A percentile compares a stretch with the other conserved stretches of the same genome.
Evolutionary conservation across 2,329 filamentous ascomycete species (phyloP).

Genomic region (Polychaeton citri): DNA sequence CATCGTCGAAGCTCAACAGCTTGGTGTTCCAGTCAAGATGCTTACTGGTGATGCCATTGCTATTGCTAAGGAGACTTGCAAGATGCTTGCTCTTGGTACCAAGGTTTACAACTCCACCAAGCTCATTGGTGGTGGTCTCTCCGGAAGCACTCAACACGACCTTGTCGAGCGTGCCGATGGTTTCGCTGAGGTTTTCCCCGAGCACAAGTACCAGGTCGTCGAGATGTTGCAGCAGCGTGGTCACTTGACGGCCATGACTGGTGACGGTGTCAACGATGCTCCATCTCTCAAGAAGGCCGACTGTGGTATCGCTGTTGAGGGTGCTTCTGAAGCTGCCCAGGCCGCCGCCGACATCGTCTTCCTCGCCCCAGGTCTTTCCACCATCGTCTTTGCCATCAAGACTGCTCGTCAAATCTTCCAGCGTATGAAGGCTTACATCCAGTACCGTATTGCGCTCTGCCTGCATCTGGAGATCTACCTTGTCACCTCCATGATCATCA

Average conservation of each 20-base stretch:
- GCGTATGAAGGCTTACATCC: slow-evolving; percentile 65
- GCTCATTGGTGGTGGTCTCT: slow-evolving; percentile 62
- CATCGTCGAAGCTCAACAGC: slow-evolving; percentile 61
- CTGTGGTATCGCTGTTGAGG: slow-evolving; percentile 62
- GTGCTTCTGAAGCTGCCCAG: slow-evolving; percentile 58
- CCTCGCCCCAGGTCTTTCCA: slow-evolving; percentile 57
- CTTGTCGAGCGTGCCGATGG: slow-evolving; percentile 62
- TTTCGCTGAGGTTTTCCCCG: slow-evolving; percentile 62
- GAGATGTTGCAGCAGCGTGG: slow-evolving; percentile 64
- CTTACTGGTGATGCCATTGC: slow-evolving; percentile 68
- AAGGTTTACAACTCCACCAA: slow-evolving; percentile 73
- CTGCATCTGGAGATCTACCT: slow-evolving; percentile 65
- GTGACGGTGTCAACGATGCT: slow-evolving; percentile 64
- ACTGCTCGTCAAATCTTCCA: slow-evolving; percentile 63
- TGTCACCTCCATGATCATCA: slow-evolving; percentile 64
- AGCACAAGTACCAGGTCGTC: slow-evolving; percentile 66
- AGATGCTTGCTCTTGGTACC: slow-evolving; percentile 65
- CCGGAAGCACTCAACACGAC: slow-evolving; percentile 60
- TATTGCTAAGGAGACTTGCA: slow-evolving; percentile 71
- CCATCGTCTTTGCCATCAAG: slow-evolving; percentile 62
- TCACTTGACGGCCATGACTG: slow-evolving; percentile 63
- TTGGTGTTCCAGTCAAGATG: slow-evolving; percentile 70
- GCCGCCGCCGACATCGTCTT: slow-evolving; percentile 63
- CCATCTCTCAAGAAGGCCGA: slow-evolving; percentile 63
- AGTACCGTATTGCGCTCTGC: slow-evolving; percentile 65